A percentile compares a stretch with the other conserved stretches of the same genome.
Evolutionary conservation across 768 basidiomycete genomes (phyloP).

Genomic region (Psilocybe subaeruginosa): DNA sequence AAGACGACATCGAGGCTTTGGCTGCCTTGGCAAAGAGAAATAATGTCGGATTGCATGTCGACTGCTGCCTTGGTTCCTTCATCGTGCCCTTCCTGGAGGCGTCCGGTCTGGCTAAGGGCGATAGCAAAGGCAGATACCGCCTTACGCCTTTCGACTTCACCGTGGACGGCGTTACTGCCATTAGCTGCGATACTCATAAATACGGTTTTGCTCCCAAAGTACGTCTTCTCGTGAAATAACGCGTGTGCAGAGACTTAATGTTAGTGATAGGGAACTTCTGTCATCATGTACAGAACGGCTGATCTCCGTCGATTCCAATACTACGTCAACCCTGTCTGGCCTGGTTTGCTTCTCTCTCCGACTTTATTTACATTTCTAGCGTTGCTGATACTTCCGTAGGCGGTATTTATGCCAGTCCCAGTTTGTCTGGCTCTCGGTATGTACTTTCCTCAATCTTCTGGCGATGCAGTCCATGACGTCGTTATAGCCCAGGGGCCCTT

Average conservation of each 20-base stretch:
- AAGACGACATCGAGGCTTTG: constrained; percentile 84
- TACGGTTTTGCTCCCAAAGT: constrained; percentile 45
- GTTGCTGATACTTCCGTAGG: constrained; percentile 41
- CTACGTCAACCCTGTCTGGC: constrained; percentile 82
- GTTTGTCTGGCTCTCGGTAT: constrained; percentile 88
- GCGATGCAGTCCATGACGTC: neutral
- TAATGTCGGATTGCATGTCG: constrained; percentile 89
- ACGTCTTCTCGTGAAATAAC: neutral
- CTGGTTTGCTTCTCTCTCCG: constrained; percentile 46
- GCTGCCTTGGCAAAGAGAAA: constrained; percentile 72
- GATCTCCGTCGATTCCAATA: constrained; percentile 84
- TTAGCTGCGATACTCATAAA: constrained; percentile 94
- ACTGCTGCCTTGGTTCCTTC: constrained; percentile 94
- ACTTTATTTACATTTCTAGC: neutral
- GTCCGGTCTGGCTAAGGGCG: constrained; percentile 67
- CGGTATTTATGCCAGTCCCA: constrained; percentile 90
- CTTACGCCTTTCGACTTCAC: constrained; percentile 86
- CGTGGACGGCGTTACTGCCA: constrained; percentile 88
- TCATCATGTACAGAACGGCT: constrained; percentile 90
- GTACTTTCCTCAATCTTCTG: constrained; percentile 15
- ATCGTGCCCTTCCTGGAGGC: constrained; percentile 91
- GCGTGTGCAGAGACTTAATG: neutral
- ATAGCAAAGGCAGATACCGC: constrained; percentile 53
- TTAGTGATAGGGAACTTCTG: constrained; percentile 73
- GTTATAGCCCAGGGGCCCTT: constrained; percentile 81